phyloP scores from a whole-genome alignment of 2,329 filamentous ascomycete species.

The Calonectria pseudoturangicola region DNA sequence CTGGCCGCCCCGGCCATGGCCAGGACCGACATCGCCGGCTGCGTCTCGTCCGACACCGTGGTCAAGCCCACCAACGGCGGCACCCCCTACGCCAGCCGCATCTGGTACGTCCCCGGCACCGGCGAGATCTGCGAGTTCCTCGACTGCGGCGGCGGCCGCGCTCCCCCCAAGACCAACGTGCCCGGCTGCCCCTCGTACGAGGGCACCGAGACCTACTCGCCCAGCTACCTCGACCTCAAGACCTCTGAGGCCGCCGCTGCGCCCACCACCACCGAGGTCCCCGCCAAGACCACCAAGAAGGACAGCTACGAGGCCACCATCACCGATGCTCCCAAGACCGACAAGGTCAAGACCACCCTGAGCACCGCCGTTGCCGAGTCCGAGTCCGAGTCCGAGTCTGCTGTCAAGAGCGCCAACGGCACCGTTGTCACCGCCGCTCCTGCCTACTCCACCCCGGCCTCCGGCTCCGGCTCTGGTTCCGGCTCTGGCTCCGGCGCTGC shows the following conservation, averaged over 20 bases:
- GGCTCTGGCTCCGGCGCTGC: constrained; percentile 44
- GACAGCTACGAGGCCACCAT: constrained; percentile 46
- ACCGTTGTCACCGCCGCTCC: constrained; percentile 39
- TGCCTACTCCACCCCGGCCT: constrained; percentile 38
- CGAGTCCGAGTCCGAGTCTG: constrained; percentile 2
- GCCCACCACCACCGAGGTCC: constrained; percentile 14
- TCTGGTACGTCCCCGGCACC: constrained; percentile 78
- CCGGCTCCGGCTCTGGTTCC: constrained; percentile 40
- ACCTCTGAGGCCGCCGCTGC: constrained; percentile 48
- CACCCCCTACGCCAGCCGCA: constrained; percentile 65
- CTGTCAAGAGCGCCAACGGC: constrained; percentile 2
- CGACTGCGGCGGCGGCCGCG: constrained; percentile 81
- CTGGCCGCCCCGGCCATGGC: constrained; percentile 61
- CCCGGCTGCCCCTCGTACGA: constrained; percentile 76
- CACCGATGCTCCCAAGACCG: constrained; percentile 38
- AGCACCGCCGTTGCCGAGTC: constrained; percentile 34
- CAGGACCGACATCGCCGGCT: constrained; percentile 68
- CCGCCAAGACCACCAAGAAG: constrained; percentile 27
- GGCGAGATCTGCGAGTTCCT: constrained; percentile 79
- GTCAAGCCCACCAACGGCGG: constrained; percentile 54
- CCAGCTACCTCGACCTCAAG: constrained; percentile 66
- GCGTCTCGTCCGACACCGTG: constrained; percentile 63
- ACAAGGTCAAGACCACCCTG: constrained; percentile 36
- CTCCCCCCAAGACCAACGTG: constrained; percentile 77
- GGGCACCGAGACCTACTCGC: constrained; percentile 73